Evolutionary conservation across 441 rosid species (phyloP).

Genomic region (Cnidoscolus chayamansa): DNA sequence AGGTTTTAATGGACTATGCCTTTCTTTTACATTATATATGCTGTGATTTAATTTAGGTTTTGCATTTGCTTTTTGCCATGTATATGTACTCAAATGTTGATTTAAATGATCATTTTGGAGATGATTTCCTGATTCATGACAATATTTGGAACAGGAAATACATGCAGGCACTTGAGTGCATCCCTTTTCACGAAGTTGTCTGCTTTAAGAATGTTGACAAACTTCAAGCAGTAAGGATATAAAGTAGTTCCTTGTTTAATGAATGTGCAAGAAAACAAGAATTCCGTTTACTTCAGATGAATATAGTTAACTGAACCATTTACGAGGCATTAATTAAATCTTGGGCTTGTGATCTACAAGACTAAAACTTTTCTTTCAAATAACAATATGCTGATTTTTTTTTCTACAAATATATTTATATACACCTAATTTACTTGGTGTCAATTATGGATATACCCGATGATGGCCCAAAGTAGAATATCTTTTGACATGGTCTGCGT

Average conservation of each 20-base stretch:
- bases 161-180: slow-evolving; percentile 75
- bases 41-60: neutral
- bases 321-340: neutral
- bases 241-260: neutral
- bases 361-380: neutral
- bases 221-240: slow-evolving; percentile 67
- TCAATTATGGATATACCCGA: neutral
- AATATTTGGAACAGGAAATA: slow-evolving; percentile 51
- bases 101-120: neutral
- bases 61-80: neutral
- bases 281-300: neutral
- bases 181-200: slow-evolving; percentile 65
- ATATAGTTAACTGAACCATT: neutral
- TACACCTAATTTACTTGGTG: neutral
- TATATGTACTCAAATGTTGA: neutral
- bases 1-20: neutral
- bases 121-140: slow-evolving; percentile 16
- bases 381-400: neutral
- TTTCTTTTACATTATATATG: neutral
- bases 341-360: neutral
- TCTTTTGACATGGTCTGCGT: too few species aligned
- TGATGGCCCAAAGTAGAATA: too few species aligned
- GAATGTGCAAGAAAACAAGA: neutral
- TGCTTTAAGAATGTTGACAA: slow-evolving; percentile 73
- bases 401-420: neutral